These are phyloP conservation scores for Dimargaris verticillata DNA, from an alignment of 192 early-diverging fungal species.

Conservation along the genomic window DNA sequence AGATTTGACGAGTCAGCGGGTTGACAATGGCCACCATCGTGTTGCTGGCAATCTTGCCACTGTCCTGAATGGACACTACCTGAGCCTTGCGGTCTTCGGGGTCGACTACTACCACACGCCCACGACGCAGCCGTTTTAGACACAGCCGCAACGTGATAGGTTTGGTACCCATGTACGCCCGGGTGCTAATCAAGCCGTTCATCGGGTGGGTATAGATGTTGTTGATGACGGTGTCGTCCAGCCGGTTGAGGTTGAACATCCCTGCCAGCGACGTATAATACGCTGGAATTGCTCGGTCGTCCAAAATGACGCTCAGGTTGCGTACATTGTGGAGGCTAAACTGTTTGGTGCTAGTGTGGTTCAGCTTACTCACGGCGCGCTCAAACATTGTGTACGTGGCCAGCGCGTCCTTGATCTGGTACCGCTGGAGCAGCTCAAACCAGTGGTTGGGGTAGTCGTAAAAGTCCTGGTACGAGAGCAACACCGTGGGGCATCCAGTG, in stretches of 20 bases:
- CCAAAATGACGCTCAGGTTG: slow-evolving; percentile 43
- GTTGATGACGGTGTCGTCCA: slow-evolving; percentile 52
- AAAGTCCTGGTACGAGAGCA: slow-evolving; percentile 46
- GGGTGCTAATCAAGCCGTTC: slow-evolving; percentile 65
- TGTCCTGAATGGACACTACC: slow-evolving; percentile 44
- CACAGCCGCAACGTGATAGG: slow-evolving; percentile 51
- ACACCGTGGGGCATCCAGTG: slow-evolving; percentile 39
- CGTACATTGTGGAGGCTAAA: slow-evolving; percentile 37
- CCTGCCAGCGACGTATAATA: slow-evolving; percentile 30
- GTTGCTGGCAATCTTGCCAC: slow-evolving; percentile 57
- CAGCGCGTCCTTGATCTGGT: slow-evolving; percentile 53
- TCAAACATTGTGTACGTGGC: slow-evolving; percentile 47
- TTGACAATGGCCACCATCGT: slow-evolving; percentile 76
- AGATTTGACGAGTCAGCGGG: slow-evolving; percentile 49
- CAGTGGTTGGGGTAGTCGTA: slow-evolving; percentile 39
- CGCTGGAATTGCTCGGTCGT: slow-evolving; percentile 31
- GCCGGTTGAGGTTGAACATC: slow-evolving; percentile 39
- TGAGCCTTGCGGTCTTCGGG: slow-evolving; percentile 17
- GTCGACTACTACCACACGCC: slow-evolving; percentile 37
- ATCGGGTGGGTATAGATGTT: slow-evolving; percentile 56
- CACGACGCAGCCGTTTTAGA: slow-evolving; percentile 42
- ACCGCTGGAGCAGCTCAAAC: slow-evolving; percentile 55
- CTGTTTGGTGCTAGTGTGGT: slow-evolving; percentile 15
- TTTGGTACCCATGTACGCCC: slow-evolving; percentile 60
- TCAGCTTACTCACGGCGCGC: slow-evolving; percentile 43